These are phyloP conservation scores for Purshia tridentata DNA, from an alignment of 306 rosid genomes.

Conservation along the genomic window DNA sequence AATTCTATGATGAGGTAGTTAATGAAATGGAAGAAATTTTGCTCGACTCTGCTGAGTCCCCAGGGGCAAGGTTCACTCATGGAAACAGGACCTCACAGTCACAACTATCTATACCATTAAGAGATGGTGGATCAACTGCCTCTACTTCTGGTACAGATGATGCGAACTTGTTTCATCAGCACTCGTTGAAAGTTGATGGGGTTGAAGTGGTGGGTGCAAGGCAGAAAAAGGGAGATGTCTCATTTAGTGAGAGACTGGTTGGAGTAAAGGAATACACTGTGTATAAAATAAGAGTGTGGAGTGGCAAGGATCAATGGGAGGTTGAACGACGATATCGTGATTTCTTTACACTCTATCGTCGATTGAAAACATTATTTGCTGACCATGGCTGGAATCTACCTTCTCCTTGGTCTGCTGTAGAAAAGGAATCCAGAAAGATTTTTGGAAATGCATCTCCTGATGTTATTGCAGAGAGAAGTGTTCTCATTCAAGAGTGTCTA, in stretches of 20 bases:
- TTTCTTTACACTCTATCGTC: slow-evolving; percentile 68
- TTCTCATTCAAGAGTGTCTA: slow-evolving; percentile 84
- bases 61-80: slow-evolving; percentile 51
- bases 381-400: slow-evolving; percentile 80
- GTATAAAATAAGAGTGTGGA: slow-evolving; percentile 75
- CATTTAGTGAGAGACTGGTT: slow-evolving; percentile 94
- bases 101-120: slow-evolving; percentile 53
- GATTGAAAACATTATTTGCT: slow-evolving; percentile 60
- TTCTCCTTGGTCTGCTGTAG: slow-evolving; percentile 80
- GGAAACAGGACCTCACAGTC: slow-evolving; percentile 50
- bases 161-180: slow-evolving; percentile 45
- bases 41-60: slow-evolving; percentile 75
- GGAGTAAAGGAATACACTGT: slow-evolving; percentile 97
- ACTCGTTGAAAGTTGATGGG: slow-evolving; percentile 62
- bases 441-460: slow-evolving; percentile 92
- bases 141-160: slow-evolving; percentile 75
- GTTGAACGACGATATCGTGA: slow-evolving; percentile 92
- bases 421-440: slow-evolving; percentile 74
- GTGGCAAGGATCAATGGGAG: slow-evolving; percentile 89
- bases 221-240: slow-evolving; percentile 92
- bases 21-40: slow-evolving; percentile 97
- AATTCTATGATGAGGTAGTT: slow-evolving; percentile 78
- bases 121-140: slow-evolving; percentile 92
- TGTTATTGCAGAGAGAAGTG: slow-evolving; percentile 86
- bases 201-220: slow-evolving; percentile 95